These are phyloP conservation scores for Leccinum angustisporum DNA, from an alignment of 1,284 basidiomycete species.

Conservation along the genomic window DNA sequence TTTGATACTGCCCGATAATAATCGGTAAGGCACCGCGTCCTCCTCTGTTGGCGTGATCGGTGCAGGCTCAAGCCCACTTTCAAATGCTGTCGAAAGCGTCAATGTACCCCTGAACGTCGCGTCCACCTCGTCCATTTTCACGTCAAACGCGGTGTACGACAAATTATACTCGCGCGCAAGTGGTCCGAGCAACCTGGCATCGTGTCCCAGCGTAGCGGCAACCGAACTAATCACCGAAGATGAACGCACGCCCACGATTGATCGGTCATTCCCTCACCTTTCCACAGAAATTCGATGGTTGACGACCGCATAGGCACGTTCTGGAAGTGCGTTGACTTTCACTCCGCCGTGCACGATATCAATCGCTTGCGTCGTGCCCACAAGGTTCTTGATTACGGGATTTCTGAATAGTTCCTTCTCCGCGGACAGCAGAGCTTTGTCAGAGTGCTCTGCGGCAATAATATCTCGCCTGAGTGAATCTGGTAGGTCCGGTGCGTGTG, in stretches of 20 bases:
- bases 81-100: constrained; percentile 40
- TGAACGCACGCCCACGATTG: neutral
- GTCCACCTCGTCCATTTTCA: constrained; percentile 11
- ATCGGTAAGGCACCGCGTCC: constrained; percentile 44
- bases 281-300: constrained; percentile 41
- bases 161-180: constrained; percentile 48
- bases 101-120: constrained; percentile 38
- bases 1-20: constrained; percentile 53
- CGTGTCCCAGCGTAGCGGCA: constrained; percentile 40
- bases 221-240: constrained; percentile 39
- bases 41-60: constrained; percentile 48
- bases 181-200: constrained; percentile 41
- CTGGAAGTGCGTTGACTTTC: constrained; percentile 62
- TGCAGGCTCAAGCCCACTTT: constrained; percentile 49
- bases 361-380: constrained; percentile 61
- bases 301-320: constrained; percentile 50
- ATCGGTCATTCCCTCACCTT: constrained; percentile 39
- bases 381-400: constrained; percentile 26
- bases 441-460: constrained; percentile 37
- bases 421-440: constrained; percentile 42
- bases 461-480: constrained; percentile 39
- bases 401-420: constrained; percentile 40
- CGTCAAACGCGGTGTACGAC: constrained; percentile 46
- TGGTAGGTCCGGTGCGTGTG: constrained; percentile 46
- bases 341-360: constrained; percentile 61